These are phyloP conservation scores for Jaltomata sinuosa DNA, from an alignment of 257 asterid genomes.

Conservation along the genomic window DNA sequence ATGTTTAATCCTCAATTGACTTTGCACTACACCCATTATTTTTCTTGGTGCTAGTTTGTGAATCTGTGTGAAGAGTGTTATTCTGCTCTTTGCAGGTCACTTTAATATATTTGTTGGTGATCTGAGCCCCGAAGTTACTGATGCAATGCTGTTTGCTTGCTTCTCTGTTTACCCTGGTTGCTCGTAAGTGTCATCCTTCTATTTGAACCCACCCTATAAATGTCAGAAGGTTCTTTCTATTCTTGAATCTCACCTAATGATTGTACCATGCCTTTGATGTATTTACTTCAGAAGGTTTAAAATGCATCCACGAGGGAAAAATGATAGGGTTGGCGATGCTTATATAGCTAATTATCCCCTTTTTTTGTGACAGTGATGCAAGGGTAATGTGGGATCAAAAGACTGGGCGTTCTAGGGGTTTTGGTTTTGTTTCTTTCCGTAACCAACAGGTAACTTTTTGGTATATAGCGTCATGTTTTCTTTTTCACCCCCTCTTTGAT, in stretches of 20 bases:
- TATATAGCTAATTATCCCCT: not conserved
- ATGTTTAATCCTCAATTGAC: not conserved
- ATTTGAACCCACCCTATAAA: not conserved
- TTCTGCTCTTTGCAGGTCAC: conserved; percentile 43
- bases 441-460: conserved; percentile 55
- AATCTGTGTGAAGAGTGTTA: not conserved
- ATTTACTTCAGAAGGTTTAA: not conserved
- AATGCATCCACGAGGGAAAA: not conserved
- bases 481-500: not conserved
- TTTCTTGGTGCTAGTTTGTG: not conserved
- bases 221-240: not conserved
- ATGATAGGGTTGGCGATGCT: not conserved
- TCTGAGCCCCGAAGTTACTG: conserved; percentile 93
- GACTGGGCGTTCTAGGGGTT: conserved; percentile 95
- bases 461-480: not conserved
- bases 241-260: not conserved
- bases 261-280: not conserved
- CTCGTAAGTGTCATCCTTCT: conserved; percentile 51
- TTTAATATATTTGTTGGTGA: conserved; percentile 91
- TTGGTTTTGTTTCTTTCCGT: conserved; percentile 93
- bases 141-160: conserved; percentile 76
- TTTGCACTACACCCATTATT: not conserved
- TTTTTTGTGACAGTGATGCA: conserved; percentile 54
- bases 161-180: conserved; percentile 75
- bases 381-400: conserved; percentile 98